phyloP scores from a whole-genome alignment of 2,329 filamentous ascomycete species.

The Huntiella abstrusa region DNA sequence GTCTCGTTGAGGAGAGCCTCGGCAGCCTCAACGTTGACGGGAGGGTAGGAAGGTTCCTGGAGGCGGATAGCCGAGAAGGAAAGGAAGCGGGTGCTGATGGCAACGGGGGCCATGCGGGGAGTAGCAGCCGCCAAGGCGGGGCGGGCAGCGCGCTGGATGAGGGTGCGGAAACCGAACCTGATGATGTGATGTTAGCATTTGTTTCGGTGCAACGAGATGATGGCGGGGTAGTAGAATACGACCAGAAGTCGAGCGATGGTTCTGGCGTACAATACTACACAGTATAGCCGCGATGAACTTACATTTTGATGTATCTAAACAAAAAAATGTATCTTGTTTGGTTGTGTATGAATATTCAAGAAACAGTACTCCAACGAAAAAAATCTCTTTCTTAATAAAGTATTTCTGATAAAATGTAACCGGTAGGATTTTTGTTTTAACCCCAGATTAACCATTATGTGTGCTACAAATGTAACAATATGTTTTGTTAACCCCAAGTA shows the following conservation, averaged over 20 bases:
- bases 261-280: too few relatives aligned
- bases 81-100: conserved; percentile 3
- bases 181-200: not conserved
- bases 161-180: conserved; percentile 9
- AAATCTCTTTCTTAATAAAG: not conserved
- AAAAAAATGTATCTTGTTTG: too few relatives aligned
- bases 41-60: not conserved
- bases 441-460: not conserved
- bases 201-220: not conserved
- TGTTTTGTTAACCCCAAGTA: too few relatives aligned
- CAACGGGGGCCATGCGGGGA: conserved; percentile 1
- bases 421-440: not conserved
- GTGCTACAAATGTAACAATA: too few relatives aligned
- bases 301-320: too few relatives aligned
- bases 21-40: not conserved
- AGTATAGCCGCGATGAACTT: too few relatives aligned
- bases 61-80: conserved; percentile 1
- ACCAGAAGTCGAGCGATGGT: not conserved
- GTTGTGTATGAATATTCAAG: not conserved
- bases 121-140: conserved; percentile 3
- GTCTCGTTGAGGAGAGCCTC: conserved; percentile 1
- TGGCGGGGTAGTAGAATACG: too few relatives aligned
- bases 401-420: not conserved
- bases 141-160: conserved; percentile 9
- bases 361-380: not conserved